A percentile compares a stretch with the other conserved stretches of the same genome.
Evolutionary conservation across 2,329 filamentous ascomycete species (phyloP).

Genomic region (Cladosporium sp.): DNA sequence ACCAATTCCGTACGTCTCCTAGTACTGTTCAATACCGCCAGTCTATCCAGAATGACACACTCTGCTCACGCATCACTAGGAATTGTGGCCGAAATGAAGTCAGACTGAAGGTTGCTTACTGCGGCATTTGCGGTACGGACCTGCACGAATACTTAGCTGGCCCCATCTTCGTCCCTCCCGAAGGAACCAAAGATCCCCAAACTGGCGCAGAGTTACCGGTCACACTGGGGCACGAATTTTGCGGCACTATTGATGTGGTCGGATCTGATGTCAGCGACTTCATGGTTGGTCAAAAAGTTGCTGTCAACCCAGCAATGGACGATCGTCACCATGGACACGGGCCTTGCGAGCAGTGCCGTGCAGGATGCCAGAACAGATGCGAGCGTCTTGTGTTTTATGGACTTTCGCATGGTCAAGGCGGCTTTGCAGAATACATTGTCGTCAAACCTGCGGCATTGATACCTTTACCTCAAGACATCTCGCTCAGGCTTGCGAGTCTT

Average conservation of each 20-base stretch:
- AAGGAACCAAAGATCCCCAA: conserved; percentile 13
- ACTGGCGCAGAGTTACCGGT: conserved; percentile 16
- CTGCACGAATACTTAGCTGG: conserved; percentile 24
- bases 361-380: conserved; percentile 13
- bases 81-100: conserved; percentile 15
- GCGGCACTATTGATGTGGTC: conserved; percentile 15
- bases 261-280: conserved; percentile 19
- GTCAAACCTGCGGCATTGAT: conserved; percentile 14
- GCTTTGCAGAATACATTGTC: conserved; percentile 30
- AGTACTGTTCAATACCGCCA: neutral
- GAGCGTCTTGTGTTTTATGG: conserved; percentile 13
- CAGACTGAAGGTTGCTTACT: conserved; percentile 16
- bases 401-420: conserved; percentile 18
- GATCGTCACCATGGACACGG: conserved; percentile 10
- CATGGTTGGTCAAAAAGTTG: conserved; percentile 15
- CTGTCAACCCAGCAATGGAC: conserved; percentile 17
- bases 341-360: conserved; percentile 13
- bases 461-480: conserved; percentile 10
- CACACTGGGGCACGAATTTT: conserved; percentile 19
- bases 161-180: conserved; percentile 17
- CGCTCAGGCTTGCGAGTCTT: conserved; percentile 13
- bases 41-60: neutral
- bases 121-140: conserved; percentile 22
- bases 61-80: neutral
- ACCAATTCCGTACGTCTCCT: conserved; percentile 14